Percentiles rank a stretch among this genome's conserved stretches.
phyloP scores from a whole-genome alignment of 148 eudicot genomes.

The Arbutus unedo region DNA sequence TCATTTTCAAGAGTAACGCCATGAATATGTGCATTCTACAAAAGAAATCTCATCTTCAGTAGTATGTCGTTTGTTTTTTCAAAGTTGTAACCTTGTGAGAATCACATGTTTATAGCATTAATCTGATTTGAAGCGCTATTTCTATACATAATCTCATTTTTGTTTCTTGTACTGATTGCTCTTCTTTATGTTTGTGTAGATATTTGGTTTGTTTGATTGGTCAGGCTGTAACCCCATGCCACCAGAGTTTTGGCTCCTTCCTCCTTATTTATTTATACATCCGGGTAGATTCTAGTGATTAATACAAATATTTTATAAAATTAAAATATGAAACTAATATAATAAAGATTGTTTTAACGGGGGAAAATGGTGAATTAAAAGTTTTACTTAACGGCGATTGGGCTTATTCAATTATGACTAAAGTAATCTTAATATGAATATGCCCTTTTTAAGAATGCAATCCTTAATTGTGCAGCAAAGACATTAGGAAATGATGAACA shows the following conservation, averaged over 20 bases:
- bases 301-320: neutral
- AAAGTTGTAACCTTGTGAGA: too few relatives aligned
- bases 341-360: neutral
- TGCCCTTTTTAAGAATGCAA: neutral
- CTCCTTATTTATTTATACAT: slow-evolving; percentile 32
- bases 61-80: too few relatives aligned
- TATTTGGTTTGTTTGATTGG: slow-evolving; percentile 46
- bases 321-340: neutral
- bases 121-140: too few relatives aligned
- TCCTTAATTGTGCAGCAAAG: neutral
- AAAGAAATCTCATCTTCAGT: neutral
- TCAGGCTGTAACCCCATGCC: slow-evolving; percentile 41
- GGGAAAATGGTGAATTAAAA: neutral
- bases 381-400: neutral
- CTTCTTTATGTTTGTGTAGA: slow-evolving; percentile 16
- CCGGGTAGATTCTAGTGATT: slow-evolving; percentile 24
- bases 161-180: neutral
- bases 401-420: neutral
- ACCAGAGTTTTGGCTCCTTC: slow-evolving; percentile 41
- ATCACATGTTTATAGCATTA: too few relatives aligned
- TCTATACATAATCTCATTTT: neutral
- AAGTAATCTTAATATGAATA: neutral
- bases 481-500: too few relatives aligned
- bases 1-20: neutral
- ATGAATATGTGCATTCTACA: too few relatives aligned